Conservation (phyloP, 306 rosid genomes). For the Vachellia collinsii region DNA sequence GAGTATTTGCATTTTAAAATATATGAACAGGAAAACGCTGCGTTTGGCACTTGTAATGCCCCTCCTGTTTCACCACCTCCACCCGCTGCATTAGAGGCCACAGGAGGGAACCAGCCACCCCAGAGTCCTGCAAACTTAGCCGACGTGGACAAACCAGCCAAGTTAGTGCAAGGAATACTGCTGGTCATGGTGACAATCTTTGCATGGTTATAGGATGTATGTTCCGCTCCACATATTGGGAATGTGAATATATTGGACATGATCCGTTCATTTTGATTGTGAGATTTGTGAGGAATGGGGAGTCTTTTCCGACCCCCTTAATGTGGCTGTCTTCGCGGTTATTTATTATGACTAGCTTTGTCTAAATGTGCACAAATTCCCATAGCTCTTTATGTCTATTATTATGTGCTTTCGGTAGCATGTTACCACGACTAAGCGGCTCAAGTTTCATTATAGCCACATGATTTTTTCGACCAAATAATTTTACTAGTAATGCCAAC, state of each 20-base stretch:
- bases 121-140: conserved; percentile 38
- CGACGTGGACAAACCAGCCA: conserved; percentile 40
- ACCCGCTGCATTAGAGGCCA: conserved; percentile 54
- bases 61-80: conserved; percentile 92
- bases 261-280: conserved; percentile 37
- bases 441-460: background rate
- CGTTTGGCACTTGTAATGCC: conserved; percentile 73
- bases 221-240: conserved; percentile 31
- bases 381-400: background rate
- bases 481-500: background rate
- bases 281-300: conserved; percentile 34
- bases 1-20: conserved; percentile 25
- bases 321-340: conserved; percentile 30
- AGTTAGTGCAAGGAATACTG: conserved; percentile 50
- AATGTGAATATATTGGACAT: conserved; percentile 35
- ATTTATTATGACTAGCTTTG: conserved; percentile 29
- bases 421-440: background rate
- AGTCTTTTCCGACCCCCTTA: background rate
- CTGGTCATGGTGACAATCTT: conserved; percentile 44
- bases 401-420: background rate
- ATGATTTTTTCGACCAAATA: background rate
- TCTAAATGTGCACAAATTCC: conserved; percentile 14
- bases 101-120: conserved; percentile 23
- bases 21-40: conserved; percentile 57
- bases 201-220: conserved; percentile 43